phyloP scores from a whole-genome alignment of 2,329 filamentous ascomycete species.

The Colletotrichum phormii region DNA sequence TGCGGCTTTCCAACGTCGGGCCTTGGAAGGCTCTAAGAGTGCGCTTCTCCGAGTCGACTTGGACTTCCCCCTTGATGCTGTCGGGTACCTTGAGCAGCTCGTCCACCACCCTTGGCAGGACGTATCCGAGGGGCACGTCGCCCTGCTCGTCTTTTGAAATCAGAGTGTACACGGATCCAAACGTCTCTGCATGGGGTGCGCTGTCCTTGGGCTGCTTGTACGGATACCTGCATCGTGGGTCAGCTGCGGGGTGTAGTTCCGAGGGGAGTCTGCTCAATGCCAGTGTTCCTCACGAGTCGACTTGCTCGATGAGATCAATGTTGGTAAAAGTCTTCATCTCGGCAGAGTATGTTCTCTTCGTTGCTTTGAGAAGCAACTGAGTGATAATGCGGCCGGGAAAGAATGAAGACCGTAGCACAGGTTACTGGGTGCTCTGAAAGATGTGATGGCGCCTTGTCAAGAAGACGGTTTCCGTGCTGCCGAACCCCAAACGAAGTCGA shows the following conservation, averaged over 20 bases:
- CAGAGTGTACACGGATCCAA: slow-evolving; percentile 75
- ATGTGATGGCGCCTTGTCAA: neutral
- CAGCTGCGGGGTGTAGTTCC: neutral
- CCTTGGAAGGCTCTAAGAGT: slow-evolving; percentile 74
- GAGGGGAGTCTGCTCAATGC: neutral
- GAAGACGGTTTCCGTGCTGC: neutral
- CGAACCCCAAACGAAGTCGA: neutral
- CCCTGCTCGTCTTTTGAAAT: slow-evolving; percentile 73
- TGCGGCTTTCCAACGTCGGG: slow-evolving; percentile 72
- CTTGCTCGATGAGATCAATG: slow-evolving; percentile 64
- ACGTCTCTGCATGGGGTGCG: slow-evolving; percentile 63
- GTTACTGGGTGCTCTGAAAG: neutral
- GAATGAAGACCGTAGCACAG: neutral
- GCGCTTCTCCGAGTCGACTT: slow-evolving; percentile 67
- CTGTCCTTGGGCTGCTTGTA: slow-evolving; percentile 70
- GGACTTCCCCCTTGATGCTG: slow-evolving; percentile 67
- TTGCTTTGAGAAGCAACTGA: neutral
- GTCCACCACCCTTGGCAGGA: slow-evolving; percentile 63
- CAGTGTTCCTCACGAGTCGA: slow-evolving; percentile 61
- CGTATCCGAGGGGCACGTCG: slow-evolving; percentile 72
- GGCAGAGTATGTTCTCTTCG: slow-evolving; percentile 29
- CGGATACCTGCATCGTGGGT: slow-evolving; percentile 72
- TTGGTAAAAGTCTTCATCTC: slow-evolving; percentile 48
- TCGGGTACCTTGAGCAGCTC: slow-evolving; percentile 61
- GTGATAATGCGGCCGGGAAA: neutral